Percentiles rank a stretch among this genome's conserved stretches.
phyloP scores from a whole-genome alignment of 73 alveolate species.

The Symbiodinium pilosum region DNA sequence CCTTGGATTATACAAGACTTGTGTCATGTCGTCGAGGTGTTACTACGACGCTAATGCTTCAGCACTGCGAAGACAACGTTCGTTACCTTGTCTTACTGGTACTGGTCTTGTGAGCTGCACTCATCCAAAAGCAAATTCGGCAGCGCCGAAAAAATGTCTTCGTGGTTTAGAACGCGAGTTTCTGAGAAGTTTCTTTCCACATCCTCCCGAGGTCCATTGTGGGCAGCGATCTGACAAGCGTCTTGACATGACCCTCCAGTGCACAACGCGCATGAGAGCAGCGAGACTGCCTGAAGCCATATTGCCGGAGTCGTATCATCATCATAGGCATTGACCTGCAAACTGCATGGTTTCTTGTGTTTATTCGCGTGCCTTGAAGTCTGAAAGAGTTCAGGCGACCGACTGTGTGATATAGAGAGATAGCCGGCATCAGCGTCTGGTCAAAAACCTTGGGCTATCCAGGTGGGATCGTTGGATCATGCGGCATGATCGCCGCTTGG shows the following conservation, averaged over 20 bases:
- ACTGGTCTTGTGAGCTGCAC: no score
- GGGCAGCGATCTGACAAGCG: slow-evolving; percentile 77
- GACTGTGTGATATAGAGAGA: slow-evolving; percentile 70
- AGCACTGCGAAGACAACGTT: no score
- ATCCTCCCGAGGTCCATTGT: slow-evolving; percentile 42
- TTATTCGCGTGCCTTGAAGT: not conserved
- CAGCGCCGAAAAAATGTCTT: no score
- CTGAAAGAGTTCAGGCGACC: not conserved
- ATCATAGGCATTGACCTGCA: slow-evolving; percentile 73
- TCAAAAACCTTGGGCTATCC: slow-evolving; percentile 71
- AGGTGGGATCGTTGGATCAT: no score
- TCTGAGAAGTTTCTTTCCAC: slow-evolving; percentile 62
- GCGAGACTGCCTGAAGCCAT: no score
- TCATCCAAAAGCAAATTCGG: no score
- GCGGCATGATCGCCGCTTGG: not conserved
- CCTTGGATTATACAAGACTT: not conserved
- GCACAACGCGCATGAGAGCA: no score
- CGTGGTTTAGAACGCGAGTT: no score
- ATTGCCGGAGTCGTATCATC: not conserved
- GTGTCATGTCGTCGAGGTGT: no score
- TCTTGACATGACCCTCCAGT: no score
- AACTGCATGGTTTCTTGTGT: not conserved
- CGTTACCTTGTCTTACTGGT: no score
- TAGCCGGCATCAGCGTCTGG: slow-evolving; percentile 26
- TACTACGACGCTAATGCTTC: no score